These are phyloP conservation scores for Grosmannia huntii DNA, from an alignment of 2,329 filamentous ascomycete genomes.

Conservation along the genomic window DNA sequence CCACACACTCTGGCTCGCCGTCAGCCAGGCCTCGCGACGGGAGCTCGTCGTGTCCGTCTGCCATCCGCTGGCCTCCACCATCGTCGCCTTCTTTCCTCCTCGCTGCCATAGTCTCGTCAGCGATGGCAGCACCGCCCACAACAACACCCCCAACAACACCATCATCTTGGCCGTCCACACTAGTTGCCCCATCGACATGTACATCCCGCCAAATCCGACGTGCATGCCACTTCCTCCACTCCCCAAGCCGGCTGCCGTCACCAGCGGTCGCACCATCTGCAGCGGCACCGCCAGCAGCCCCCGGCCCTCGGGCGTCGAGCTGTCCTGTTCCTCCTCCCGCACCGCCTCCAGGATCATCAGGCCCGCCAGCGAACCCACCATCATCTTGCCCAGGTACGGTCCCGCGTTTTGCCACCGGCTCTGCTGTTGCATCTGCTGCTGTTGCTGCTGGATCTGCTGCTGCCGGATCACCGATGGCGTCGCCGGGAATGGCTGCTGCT, in stretches of 20 bases:
- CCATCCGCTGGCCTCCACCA: slow-evolving; percentile 16
- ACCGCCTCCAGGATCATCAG: slow-evolving; percentile 85
- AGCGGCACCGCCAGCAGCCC: slow-evolving; percentile 43
- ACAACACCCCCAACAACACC: slow-evolving; percentile 37
- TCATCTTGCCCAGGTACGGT: slow-evolving; percentile 61
- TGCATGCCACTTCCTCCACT: slow-evolving; percentile 21
- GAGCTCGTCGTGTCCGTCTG: slow-evolving; percentile 47
- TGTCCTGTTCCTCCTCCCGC: slow-evolving; percentile 50
- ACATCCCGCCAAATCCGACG: slow-evolving; percentile 42
- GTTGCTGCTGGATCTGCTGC: slow-evolving; percentile 21
- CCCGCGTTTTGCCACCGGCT: slow-evolving; percentile 40
- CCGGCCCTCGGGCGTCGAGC: slow-evolving; percentile 49
- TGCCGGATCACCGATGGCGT: slow-evolving; percentile 36
- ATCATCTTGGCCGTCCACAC: slow-evolving; percentile 40
- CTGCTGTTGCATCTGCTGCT: slow-evolving; percentile 23
- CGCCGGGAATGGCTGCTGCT: slow-evolving; percentile 22
- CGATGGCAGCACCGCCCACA: slow-evolving; percentile 43
- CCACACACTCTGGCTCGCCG: slow-evolving; percentile 83
- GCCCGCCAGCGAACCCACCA: slow-evolving; percentile 84
- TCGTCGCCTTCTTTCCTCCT: neutral
- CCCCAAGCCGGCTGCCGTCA: slow-evolving; percentile 19
- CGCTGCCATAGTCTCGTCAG: slow-evolving; percentile 24
- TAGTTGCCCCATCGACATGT: slow-evolving; percentile 28
- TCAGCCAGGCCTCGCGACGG: slow-evolving; percentile 81
- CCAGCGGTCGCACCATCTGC: slow-evolving; percentile 37